phyloP scores from a whole-genome alignment of 2,329 filamentous ascomycete genomes.

The Epichloe festucae region DNA sequence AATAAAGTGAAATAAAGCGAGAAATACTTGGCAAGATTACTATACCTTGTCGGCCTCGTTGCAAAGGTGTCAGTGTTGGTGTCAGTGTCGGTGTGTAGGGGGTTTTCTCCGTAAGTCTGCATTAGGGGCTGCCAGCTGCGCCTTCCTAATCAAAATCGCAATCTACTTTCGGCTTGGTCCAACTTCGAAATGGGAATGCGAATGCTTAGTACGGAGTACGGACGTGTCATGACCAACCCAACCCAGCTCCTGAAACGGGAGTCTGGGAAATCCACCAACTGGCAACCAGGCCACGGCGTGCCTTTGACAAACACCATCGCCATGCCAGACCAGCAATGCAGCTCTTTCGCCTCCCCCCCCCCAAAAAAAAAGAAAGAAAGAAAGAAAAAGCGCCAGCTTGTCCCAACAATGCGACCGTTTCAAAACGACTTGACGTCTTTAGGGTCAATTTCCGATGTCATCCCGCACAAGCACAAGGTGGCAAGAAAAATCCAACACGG shows the following conservation, averaged over 20 bases:
- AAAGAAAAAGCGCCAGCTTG: neutral
- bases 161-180: neutral
- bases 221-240: neutral
- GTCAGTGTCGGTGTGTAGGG: no score
- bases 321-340: neutral
- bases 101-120: no score
- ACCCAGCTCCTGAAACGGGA: neutral
- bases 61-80: neutral
- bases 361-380: accelerated
- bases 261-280: no score
- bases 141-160: neutral
- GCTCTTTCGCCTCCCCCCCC: neutral
- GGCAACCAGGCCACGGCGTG: no score
- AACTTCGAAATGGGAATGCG: neutral
- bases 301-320: no score
- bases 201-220: neutral
- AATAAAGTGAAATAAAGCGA: no score
- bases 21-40: neutral
- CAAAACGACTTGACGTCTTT: neutral
- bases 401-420: neutral
- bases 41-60: neutral
- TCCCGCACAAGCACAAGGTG: no score
- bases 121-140: neutral
- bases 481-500: no score
- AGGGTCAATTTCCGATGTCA: no score